Evolutionary conservation across 495 filamentous ascomycete species (phyloP).

Genomic region (Parathielavia hyrcaniae): DNA sequence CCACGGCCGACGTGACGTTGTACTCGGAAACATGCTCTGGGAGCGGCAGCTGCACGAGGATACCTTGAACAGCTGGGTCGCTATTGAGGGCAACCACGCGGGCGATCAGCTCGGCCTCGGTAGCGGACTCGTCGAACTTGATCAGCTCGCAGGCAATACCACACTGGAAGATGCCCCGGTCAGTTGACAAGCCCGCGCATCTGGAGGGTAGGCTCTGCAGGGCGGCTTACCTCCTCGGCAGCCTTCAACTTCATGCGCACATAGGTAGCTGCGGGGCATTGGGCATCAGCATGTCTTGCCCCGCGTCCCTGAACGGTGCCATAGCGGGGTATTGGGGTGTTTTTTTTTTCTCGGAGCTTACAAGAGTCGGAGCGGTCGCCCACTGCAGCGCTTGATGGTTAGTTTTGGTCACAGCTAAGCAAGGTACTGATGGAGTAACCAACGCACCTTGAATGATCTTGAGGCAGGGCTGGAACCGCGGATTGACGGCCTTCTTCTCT

Average conservation of each 20-base stretch:
- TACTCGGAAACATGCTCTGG: conserved; percentile 86
- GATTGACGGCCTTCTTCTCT: conserved; percentile 70
- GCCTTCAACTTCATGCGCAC: conserved; percentile 99
- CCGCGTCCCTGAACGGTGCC: conserved; percentile 8
- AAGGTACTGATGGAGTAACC: not conserved
- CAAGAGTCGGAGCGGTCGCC: conserved; percentile 89
- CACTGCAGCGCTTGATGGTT: conserved; percentile 45
- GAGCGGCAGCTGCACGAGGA: conserved; percentile 88
- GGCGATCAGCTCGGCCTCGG: conserved; percentile 79
- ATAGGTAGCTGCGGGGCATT: conserved; percentile 68
- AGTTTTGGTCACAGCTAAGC: conserved; percentile 21
- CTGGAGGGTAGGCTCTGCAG: not conserved
- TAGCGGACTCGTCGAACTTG: conserved; percentile 72
- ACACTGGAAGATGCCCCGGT: conserved; percentile 48
- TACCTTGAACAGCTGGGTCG: conserved; percentile 80
- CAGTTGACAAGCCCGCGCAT: not conserved
- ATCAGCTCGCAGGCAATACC: conserved; percentile 82
- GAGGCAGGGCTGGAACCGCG: conserved; percentile 78
- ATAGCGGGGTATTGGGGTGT: conserved; percentile 6
- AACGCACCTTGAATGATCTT: conserved; percentile 85
- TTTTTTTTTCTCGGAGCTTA: conserved; percentile 39
- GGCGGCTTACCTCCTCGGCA: conserved; percentile 67
- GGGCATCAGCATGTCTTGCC: conserved; percentile 20
- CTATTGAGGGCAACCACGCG: conserved; percentile 77
- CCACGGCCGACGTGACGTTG: conserved; percentile 78